Percentiles rank a stretch among this genome's conserved stretches.
phyloP scores from a whole-genome alignment of 305 asterid genomes.

The Fraxinus velutina region DNA sequence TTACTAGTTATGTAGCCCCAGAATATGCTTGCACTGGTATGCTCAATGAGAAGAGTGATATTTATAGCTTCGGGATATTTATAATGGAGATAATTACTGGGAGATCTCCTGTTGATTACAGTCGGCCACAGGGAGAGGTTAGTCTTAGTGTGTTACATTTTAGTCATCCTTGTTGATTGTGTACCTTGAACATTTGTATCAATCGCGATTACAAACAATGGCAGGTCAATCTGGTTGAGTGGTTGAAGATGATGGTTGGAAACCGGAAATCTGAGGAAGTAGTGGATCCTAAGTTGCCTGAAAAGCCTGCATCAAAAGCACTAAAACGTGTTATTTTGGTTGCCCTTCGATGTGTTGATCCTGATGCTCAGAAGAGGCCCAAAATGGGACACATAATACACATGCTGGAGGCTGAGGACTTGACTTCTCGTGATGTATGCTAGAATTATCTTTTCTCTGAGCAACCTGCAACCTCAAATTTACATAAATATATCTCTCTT shows the following conservation, averaged over 20 bases:
- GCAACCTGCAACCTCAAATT: background rate
- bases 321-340: constrained; percentile 65
- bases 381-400: constrained; percentile 72
- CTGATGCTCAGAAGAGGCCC: constrained; percentile 77
- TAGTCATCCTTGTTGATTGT: background rate
- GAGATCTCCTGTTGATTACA: constrained; percentile 63
- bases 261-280: constrained; percentile 69
- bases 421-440: constrained; percentile 51
- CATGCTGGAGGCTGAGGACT: constrained; percentile 71
- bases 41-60: constrained; percentile 69
- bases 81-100: constrained; percentile 74
- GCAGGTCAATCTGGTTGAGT: constrained; percentile 69
- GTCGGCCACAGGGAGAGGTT: constrained; percentile 65
- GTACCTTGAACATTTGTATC: background rate
- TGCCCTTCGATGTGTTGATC: constrained; percentile 75
- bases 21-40: constrained; percentile 80
- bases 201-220: background rate
- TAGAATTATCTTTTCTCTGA: background rate
- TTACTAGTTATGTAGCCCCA: constrained; percentile 69
- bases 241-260: constrained; percentile 72
- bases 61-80: constrained; percentile 71
- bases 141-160: constrained; percentile 1
- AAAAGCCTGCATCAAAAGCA: constrained; percentile 59
- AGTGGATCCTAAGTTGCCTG: constrained; percentile 64
- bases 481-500: constrained; percentile 6